These are phyloP conservation scores for Termitomyces sp. DNA, from an alignment of 768 basidiomycete genomes.

Conservation along the genomic window DNA sequence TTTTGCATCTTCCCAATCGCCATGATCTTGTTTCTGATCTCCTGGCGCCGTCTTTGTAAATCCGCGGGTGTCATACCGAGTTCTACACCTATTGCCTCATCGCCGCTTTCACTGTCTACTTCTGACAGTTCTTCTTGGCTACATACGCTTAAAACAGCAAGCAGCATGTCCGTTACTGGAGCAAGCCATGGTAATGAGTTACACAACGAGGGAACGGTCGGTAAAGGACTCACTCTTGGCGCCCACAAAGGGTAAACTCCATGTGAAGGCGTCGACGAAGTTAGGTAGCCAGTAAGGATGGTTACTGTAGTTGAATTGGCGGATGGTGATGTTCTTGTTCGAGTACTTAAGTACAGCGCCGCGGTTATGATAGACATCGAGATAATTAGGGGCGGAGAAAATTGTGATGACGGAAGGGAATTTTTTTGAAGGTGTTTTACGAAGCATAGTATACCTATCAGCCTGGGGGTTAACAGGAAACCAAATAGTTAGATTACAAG, in stretches of 20 bases:
- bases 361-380: constrained; percentile 95
- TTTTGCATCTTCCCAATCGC: constrained; percentile 89
- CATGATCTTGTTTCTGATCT: constrained; percentile 91
- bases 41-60: constrained; percentile 50
- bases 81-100: constrained; percentile 21
- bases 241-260: constrained; percentile 96
- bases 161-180: constrained; percentile 93
- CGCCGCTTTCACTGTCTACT: constrained; percentile 33
- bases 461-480: background rate
- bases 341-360: constrained; percentile 96
- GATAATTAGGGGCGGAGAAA: constrained; percentile 95
- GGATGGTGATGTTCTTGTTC: constrained; percentile 93
- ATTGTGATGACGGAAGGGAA: constrained; percentile 98
- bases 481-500: background rate
- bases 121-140: constrained; percentile 87
- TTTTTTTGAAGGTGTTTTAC: constrained; percentile 90
- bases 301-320: constrained; percentile 75
- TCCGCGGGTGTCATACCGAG: constrained; percentile 32
- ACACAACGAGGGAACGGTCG: background rate
- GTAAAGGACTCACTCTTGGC: constrained; percentile 70
- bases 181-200: background rate
- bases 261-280: constrained; percentile 97
- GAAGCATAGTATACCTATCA: constrained; percentile 83
- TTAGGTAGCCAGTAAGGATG: constrained; percentile 96
- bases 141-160: constrained; percentile 91